A percentile compares a stretch with the other conserved stretches of the same genome.
Evolutionary conservation across 2,329 filamentous ascomycete species (phyloP).

Genomic region (Xenoacremonium recifei): DNA sequence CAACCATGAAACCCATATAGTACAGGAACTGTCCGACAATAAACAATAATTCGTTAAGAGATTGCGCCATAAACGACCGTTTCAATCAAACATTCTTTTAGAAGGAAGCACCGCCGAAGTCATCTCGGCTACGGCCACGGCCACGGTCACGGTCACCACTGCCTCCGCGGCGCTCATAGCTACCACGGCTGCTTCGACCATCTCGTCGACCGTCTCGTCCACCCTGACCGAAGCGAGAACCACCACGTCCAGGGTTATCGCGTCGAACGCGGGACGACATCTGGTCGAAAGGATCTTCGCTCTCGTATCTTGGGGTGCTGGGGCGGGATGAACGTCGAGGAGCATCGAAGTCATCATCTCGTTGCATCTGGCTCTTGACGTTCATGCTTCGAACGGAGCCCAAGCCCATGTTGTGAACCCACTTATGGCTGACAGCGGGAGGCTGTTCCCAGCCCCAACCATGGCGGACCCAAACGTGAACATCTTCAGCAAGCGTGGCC

Average conservation of each 20-base stretch:
- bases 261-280: constrained; percentile 26
- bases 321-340: constrained; percentile 8
- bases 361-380: constrained; percentile 19
- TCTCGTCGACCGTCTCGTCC: constrained; percentile 3
- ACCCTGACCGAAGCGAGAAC: constrained; percentile 17
- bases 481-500: constrained; percentile 40
- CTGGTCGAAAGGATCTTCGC: constrained; percentile 23
- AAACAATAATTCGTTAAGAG: constrained; percentile 6
- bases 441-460: constrained; percentile 53
- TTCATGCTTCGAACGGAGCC: constrained; percentile 31
- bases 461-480: constrained; percentile 52
- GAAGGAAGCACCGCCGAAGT: constrained; percentile 5
- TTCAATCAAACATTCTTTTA: constrained; percentile 8
- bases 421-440: constrained; percentile 36
- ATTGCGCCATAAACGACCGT: constrained; percentile 1
- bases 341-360: constrained; percentile 8
- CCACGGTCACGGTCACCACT: constrained; percentile 17
- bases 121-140: constrained; percentile 3
- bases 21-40: constrained; percentile 20
- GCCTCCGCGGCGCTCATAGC: not conserved
- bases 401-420: constrained; percentile 32
- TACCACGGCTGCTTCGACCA: not conserved
- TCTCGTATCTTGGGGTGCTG: not conserved
- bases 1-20: constrained; percentile 25
- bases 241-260: constrained; percentile 17